Conservation (phyloP, 1,284 basidiomycete species). For the Athelia psychrophila region DNA sequence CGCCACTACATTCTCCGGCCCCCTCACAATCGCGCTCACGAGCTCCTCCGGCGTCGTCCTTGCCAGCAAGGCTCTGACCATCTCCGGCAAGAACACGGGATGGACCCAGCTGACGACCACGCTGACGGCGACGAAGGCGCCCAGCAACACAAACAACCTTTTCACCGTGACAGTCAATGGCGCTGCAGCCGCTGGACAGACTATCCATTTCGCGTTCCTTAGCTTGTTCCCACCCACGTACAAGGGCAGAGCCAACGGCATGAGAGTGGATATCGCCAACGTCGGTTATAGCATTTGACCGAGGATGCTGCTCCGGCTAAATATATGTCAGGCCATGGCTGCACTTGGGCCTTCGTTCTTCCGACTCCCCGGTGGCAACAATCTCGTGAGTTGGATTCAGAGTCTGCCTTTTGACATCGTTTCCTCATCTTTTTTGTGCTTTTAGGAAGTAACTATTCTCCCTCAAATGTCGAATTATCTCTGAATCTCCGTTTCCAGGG, state of each 20-base stretch:
- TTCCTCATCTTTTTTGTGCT: too few relatives aligned
- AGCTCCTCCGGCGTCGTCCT: conserved; percentile 42
- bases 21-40: conserved; percentile 44
- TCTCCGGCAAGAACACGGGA: conserved; percentile 42
- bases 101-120: conserved; percentile 53
- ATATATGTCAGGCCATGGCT: conserved; percentile 39
- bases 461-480: not conserved
- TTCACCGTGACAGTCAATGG: conserved; percentile 56
- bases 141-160: conserved; percentile 40
- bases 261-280: conserved; percentile 64
- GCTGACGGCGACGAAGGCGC: conserved; percentile 41
- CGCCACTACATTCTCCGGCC: conserved; percentile 42
- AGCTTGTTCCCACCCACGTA: conserved; percentile 75
- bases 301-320: conserved; percentile 3
- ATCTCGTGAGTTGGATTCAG: too few relatives aligned
- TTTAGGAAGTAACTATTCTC: too few relatives aligned
- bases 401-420: too few relatives aligned
- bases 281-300: conserved; percentile 23
- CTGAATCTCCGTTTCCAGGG: conserved; percentile 34
- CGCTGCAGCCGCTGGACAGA: conserved; percentile 40
- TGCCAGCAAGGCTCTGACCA: conserved; percentile 36
- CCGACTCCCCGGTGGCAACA: conserved; percentile 66
- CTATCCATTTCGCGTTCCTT: conserved; percentile 61
- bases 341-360: conserved; percentile 64
- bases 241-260: conserved; percentile 58